These are phyloP conservation scores for Backusella westeae DNA, from an alignment of 192 early-diverging fungal genomes.

Conservation along the genomic window DNA sequence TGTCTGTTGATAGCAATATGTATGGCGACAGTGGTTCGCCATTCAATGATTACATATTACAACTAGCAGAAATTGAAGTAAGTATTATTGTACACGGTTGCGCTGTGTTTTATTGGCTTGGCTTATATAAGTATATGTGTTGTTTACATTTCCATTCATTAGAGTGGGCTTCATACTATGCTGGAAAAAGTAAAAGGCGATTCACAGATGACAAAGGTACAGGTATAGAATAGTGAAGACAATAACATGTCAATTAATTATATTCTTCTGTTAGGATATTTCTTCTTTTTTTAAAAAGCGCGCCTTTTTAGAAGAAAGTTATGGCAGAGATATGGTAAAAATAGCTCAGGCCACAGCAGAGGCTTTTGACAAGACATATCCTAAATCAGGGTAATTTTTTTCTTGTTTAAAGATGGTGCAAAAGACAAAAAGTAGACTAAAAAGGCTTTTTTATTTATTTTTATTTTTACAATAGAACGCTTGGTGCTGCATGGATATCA, in stretches of 20 bases:
- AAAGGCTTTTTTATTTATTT: not conserved
- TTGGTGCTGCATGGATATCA: constrained; percentile 70
- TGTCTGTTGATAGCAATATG: not conserved
- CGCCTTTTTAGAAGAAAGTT: constrained; percentile 92
- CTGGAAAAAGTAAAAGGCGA: constrained; percentile 71
- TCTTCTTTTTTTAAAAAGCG: constrained; percentile 81
- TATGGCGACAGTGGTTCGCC: not conserved
- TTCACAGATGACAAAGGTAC: constrained; percentile 64
- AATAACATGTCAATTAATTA: not conserved
- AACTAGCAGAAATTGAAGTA: constrained; percentile 15
- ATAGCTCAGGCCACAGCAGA: constrained; percentile 64
- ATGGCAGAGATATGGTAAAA: constrained; percentile 78
- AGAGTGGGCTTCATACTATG: constrained; percentile 67
- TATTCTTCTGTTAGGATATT: constrained; percentile 56
- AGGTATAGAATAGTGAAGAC: not conserved
- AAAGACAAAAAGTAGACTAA: not conserved
- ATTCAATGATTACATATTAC: constrained; percentile 10
- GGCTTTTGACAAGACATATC: constrained; percentile 53
- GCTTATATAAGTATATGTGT: not conserved
- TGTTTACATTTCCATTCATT: not conserved
- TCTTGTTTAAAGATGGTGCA: not conserved
- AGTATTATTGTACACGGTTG: not conserved
- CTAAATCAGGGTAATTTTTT: constrained; percentile 50
- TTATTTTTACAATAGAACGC: constrained; percentile 36
- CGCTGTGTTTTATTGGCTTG: not conserved